These are phyloP conservation scores for Eremomyces bilateralis DNA, from an alignment of 495 filamentous ascomycete species.

Conservation along the genomic window DNA sequence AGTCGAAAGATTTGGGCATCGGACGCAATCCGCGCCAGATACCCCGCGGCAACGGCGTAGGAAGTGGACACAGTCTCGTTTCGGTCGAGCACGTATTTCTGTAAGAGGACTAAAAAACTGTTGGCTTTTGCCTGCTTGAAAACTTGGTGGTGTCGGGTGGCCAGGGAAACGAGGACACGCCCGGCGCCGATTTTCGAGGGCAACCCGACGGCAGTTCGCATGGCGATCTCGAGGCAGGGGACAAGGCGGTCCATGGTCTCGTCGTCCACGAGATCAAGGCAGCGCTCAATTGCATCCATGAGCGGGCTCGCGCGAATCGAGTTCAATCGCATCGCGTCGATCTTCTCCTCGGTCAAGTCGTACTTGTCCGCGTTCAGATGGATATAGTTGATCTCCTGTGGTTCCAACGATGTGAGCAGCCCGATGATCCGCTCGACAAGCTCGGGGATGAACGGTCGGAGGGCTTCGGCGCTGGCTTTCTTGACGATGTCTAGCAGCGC, in stretches of 20 bases:
- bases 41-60: conserved; percentile 72
- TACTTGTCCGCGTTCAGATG: conserved; percentile 80
- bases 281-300: conserved; percentile 81
- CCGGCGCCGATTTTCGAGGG: conserved; percentile 83
- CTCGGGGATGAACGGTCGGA: conserved; percentile 59
- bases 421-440: conserved; percentile 63
- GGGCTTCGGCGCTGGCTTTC: conserved; percentile 42
- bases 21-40: conserved; percentile 53
- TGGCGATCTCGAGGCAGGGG: conserved; percentile 45
- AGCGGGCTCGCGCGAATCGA: conserved; percentile 70
- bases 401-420: conserved; percentile 69
- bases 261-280: conserved; percentile 66
- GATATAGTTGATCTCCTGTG: conserved; percentile 69
- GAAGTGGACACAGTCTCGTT: conserved; percentile 77
- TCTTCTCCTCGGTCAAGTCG: conserved; percentile 55
- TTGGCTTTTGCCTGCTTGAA: conserved; percentile 53
- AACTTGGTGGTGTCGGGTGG: conserved; percentile 48
- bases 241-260: conserved; percentile 51
- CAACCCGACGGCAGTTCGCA: conserved; percentile 71
- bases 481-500: conserved; percentile 79
- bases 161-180: conserved; percentile 68
- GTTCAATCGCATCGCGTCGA: conserved; percentile 66
- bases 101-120: conserved; percentile 49
- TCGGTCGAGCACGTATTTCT: conserved; percentile 62
- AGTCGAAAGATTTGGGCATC: conserved; percentile 47